A percentile compares a stretch with the other conserved stretches of the same genome.
Conservation (phyloP, 225 moss, liverwort and hornwort genomes). For the Rhytidiadelphus loreus region DNA sequence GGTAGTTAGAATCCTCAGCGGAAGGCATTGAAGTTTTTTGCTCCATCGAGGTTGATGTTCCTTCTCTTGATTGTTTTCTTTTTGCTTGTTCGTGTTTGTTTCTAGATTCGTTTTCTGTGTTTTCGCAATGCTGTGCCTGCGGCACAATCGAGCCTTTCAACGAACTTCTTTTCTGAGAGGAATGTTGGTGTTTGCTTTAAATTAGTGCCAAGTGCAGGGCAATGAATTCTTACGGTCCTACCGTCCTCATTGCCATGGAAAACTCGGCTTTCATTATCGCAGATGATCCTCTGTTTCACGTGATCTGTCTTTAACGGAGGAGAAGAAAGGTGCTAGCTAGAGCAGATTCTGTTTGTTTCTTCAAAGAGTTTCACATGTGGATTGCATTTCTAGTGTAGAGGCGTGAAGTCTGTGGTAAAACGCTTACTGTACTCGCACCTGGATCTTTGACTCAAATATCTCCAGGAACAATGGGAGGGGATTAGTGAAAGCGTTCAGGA, state of each 20-base stretch:
- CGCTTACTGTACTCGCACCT: not conserved
- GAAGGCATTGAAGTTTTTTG: not conserved
- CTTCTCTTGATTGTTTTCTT: constrained; percentile 14
- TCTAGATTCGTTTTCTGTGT: constrained; percentile 3
- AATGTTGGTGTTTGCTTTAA: constrained; percentile 1
- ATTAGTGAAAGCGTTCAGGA: not conserved
- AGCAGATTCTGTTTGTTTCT: not conserved
- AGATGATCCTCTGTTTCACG: not conserved
- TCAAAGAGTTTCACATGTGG: not conserved
- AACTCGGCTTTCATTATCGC: not conserved
- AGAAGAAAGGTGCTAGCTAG: not conserved
- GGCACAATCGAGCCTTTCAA: not conserved
- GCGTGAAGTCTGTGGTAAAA: not conserved
- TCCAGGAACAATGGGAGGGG: not conserved
- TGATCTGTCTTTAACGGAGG: not conserved
- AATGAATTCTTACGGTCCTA: not conserved
- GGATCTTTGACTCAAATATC: not conserved
- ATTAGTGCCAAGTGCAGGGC: not conserved
- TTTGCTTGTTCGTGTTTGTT: not conserved
- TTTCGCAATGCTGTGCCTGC: not conserved
- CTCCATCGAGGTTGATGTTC: not conserved
- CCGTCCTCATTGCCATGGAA: not conserved
- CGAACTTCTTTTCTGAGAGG: not conserved
- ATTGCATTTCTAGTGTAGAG: not conserved
- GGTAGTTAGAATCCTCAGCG: constrained; percentile 1